Evolutionary conservation across 2,329 filamentous ascomycete species (phyloP), one percentile per base, ranked within the genome.

Genomic region (Magnaporthiopsis incrustans): DNA sequence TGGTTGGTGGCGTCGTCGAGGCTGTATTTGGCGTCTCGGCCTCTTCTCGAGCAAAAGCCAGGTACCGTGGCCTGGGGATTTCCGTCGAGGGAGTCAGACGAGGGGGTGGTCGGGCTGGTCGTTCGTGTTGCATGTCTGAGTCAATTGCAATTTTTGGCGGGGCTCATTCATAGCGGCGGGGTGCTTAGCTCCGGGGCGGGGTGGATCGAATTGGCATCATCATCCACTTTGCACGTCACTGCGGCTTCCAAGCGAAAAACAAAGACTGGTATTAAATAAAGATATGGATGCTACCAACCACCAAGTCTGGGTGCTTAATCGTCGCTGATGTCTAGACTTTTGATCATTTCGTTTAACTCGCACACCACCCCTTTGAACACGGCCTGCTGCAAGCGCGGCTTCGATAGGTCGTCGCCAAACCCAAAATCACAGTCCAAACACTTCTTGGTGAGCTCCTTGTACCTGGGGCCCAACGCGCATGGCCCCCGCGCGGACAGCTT

Each of bases 361-460:
- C n/a, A 58, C 2, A 58, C 57, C 57, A 58, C 26, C 3, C 25
- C 57, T 30, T 58, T 32, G 11, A 27, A 58, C 12, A 58, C 57
- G 25, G 57, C 25, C 8, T 27, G 57, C 25, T 58, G 57, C 57
- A 58, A 32, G 57, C 57, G 57, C 30, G 57, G 57, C 57, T 30
- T 26, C 14, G n/a, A 27, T 12, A 71, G 64, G 56, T 71, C 67
- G 8, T 65, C 50, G 4, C 66, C 65, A 30, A 57, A 67, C 7
- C 64, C 65, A 58, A 66, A 67, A 25, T 68, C 65, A 25, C 67
- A 68, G 11, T 66, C 59, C 15, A 67, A 32, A 18, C 64, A 65
- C 63, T 64, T 64, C 44, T 66, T 60, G 12, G 66, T 66, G 27
- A 68, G 57, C 32, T 63, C 35, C 35, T 58, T 59, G n/a, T 68